phyloP scores from a whole-genome alignment of 2,329 filamentous ascomycete species.

The Cladosporium sp. region DNA sequence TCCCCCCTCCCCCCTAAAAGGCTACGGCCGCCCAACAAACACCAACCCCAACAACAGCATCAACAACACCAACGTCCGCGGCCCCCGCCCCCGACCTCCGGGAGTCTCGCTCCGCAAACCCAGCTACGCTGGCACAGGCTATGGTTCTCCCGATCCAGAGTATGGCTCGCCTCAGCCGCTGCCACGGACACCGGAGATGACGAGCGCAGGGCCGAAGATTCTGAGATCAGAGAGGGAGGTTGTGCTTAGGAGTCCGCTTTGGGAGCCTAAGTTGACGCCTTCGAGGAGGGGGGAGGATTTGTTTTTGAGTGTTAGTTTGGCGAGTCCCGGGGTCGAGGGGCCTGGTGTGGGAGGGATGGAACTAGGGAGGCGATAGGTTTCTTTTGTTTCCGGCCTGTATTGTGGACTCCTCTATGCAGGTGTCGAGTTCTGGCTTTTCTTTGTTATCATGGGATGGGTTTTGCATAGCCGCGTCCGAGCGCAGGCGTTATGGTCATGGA shows the following conservation, averaged over 20 bases:
- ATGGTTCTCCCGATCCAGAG: constrained; percentile 7
- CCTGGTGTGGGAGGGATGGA: neutral
- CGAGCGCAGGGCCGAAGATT: constrained; percentile 20
- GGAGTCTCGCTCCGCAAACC: constrained; percentile 8
- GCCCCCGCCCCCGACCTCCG: neutral
- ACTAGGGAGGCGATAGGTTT: neutral
- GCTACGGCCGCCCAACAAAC: constrained; percentile 30
- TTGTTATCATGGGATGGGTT: neutral
- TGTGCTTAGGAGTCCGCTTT: constrained; percentile 48
- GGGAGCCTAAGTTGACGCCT: constrained; percentile 67
- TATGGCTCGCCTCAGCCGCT: constrained; percentile 4
- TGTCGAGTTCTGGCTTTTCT: neutral
- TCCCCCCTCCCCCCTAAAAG: constrained; percentile 33
- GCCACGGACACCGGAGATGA: constrained; percentile 23
- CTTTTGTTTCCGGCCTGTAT: neutral
- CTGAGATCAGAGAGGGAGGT: constrained; percentile 17
- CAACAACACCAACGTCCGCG: constrained; percentile 18
- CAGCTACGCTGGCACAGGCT: constrained; percentile 17
- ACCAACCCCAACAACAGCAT: neutral
- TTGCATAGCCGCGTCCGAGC: neutral
- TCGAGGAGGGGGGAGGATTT: constrained; percentile 66
- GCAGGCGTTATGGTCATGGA: neutral
- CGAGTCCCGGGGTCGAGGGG: constrained; percentile 23
- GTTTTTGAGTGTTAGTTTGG: constrained; percentile 47
- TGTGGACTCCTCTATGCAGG: neutral